phyloP scores from a whole-genome alignment of 805 yeast genomes.

The Yamadazyma laniorum region DNA sequence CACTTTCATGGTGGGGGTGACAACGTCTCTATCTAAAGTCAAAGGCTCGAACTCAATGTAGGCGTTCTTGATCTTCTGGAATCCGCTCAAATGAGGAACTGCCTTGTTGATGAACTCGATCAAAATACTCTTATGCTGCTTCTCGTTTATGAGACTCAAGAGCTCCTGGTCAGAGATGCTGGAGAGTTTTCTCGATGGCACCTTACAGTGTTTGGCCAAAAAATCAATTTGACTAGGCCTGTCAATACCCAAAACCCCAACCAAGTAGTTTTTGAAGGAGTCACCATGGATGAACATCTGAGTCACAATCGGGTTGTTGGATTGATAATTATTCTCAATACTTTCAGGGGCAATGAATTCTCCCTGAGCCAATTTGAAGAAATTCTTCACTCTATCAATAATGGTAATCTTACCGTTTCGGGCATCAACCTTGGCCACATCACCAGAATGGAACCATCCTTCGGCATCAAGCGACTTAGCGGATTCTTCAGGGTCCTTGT shows the following conservation, averaged over 20 bases:
- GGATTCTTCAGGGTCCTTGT: conserved; percentile 49
- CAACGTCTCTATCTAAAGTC: conserved; percentile 34
- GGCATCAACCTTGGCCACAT: conserved; percentile 31
- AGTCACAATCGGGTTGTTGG: conserved; percentile 25
- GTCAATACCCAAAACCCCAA: conserved; percentile 30
- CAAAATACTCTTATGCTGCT: conserved; percentile 21
- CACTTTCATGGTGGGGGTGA: conserved; percentile 44
- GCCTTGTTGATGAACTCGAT: conserved; percentile 23
- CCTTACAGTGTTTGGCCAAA: conserved; percentile 16
- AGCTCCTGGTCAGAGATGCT: conserved; percentile 16
- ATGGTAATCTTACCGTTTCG: conserved; percentile 36
- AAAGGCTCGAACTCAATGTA: conserved; percentile 38
- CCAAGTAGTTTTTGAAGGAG: conserved; percentile 25
- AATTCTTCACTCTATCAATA: conserved; percentile 50
- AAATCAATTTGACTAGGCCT: conserved; percentile 19
- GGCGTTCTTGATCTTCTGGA: conserved; percentile 40
- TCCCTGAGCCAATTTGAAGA: conserved; percentile 44
- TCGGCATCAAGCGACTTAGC: conserved; percentile 42
- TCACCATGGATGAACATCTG: conserved; percentile 38
- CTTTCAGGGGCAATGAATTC: conserved; percentile 45
- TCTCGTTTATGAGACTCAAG: conserved; percentile 22
- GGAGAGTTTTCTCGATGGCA: neutral
- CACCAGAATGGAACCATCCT: conserved; percentile 63
- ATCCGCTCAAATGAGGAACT: conserved; percentile 30
- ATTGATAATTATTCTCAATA: conserved; percentile 33